Conservation (phyloP, 805 yeast genomes). For the Wickerhamia fluorescens region DNA sequence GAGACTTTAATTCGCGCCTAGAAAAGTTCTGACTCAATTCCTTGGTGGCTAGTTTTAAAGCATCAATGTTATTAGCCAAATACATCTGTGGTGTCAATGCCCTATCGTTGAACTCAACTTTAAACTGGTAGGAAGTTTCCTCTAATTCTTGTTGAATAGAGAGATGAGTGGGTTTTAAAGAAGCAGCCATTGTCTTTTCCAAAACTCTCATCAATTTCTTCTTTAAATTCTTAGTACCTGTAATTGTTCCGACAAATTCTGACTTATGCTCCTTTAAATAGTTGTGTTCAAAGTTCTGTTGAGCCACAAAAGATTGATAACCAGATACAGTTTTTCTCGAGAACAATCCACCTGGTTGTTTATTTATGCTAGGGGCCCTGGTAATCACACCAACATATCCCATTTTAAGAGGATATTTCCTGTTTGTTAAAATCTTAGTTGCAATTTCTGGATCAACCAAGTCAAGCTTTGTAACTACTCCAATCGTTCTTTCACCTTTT, state of each 20-base stretch:
- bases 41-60: conserved; percentile 77
- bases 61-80: conserved; percentile 84
- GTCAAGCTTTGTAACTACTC: conserved; percentile 92
- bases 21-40: conserved; percentile 81
- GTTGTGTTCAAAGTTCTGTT: conserved; percentile 47
- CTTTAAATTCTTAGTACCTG: conserved; percentile 71
- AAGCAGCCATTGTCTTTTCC: conserved; percentile 85
- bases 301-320: conserved; percentile 58
- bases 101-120: conserved; percentile 94
- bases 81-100: conserved; percentile 91
- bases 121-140: conserved; percentile 85
- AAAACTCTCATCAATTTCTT: conserved; percentile 77
- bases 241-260: conserved; percentile 55
- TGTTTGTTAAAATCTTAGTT: conserved; percentile 58
- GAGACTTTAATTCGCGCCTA: conserved; percentile 69
- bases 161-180: conserved; percentile 79
- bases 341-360: conserved; percentile 32
- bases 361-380: conserved; percentile 49
- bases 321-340: conserved; percentile 40
- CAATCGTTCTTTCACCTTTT: conserved; percentile 89
- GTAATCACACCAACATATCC: conserved; percentile 99
- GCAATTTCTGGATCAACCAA: conserved; percentile 76
- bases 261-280: conserved; percentile 62
- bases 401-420: conserved; percentile 84
- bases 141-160: conserved; percentile 88